Percentiles rank a stretch among this genome's conserved stretches.
Conservation (phyloP, 1,284 basidiomycete species). For the Ustilago nuda region DNA sequence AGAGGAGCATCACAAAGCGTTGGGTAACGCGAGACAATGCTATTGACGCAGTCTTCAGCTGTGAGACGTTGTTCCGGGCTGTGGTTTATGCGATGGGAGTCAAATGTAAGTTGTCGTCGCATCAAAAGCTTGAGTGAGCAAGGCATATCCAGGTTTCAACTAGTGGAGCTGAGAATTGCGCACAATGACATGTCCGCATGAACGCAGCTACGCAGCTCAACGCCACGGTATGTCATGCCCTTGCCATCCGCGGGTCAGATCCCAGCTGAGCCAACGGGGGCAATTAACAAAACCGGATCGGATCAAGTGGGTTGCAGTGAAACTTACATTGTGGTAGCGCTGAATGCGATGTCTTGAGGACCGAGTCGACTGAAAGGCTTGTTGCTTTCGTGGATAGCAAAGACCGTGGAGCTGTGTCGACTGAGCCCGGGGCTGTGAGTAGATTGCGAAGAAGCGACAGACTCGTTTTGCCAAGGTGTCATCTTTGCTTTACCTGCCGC, state of each 20-base stretch:
- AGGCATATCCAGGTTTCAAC: conserved; percentile 5
- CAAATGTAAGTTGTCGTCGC: background rate
- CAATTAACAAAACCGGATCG: background rate
- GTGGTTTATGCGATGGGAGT: conserved; percentile 7
- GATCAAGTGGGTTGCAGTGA: background rate
- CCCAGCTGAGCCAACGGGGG: background rate
- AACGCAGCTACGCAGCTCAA: background rate
- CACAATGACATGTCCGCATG: background rate
- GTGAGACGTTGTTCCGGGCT: conserved; percentile 28
- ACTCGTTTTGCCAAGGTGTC: conserved; percentile 16
- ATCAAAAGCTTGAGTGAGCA: background rate
- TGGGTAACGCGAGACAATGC: conserved; percentile 33
- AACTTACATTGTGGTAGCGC: conserved; percentile 40
- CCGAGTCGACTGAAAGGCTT: conserved; percentile 43
- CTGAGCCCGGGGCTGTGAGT: conserved; percentile 7
- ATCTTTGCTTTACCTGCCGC: conserved; percentile 38
- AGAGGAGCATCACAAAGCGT: conserved; percentile 46
- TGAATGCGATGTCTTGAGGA: conserved; percentile 41
- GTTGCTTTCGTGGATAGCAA: conserved; percentile 14
- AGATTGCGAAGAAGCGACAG: conserved; percentile 9
- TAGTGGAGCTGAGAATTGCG: conserved; percentile 1
- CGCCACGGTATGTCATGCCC: background rate
- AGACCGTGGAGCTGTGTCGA: conserved; percentile 7
- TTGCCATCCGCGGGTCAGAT: background rate
- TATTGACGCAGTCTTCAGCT: conserved; percentile 27